These are phyloP conservation scores for Dioscorea dumetorum DNA, from an alignment of 106 monocot species.

Conservation along the genomic window DNA sequence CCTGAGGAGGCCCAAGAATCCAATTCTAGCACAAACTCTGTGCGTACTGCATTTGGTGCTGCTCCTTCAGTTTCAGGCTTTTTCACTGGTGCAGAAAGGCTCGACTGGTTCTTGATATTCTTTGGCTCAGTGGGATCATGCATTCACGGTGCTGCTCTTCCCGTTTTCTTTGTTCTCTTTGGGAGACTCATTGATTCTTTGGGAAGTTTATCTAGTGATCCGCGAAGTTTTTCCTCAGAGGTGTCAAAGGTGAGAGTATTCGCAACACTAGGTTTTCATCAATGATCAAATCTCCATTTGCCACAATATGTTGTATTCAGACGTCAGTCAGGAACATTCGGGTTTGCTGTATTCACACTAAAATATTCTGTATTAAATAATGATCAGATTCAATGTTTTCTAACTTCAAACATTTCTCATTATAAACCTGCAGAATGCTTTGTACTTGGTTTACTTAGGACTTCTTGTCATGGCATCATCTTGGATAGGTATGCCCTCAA, in stretches of 20 bases:
- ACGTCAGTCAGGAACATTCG: too few relatives aligned
- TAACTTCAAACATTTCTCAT: background rate
- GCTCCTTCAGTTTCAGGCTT: background rate
- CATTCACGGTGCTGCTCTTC: conserved; percentile 29
- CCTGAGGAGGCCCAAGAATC: background rate
- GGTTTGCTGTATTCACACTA: too few relatives aligned
- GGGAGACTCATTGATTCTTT: conserved; percentile 27
- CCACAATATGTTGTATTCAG: too few relatives aligned
- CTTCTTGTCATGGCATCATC: conserved; percentile 27
- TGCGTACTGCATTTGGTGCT: background rate
- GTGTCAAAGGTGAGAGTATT: conserved; percentile 15
- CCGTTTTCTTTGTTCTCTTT: conserved; percentile 37
- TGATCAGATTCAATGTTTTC: too few relatives aligned
- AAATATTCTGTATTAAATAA: too few relatives aligned
- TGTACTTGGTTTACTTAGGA: conserved; percentile 29
- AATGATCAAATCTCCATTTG: too few relatives aligned
- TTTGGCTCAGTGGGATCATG: conserved; percentile 29
- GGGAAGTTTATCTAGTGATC: conserved; percentile 13
- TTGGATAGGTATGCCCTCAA: conserved; percentile 25
- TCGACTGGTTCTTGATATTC: conserved; percentile 21
- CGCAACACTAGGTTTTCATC: too few relatives aligned
- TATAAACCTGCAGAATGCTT: conserved; percentile 22
- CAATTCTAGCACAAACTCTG: background rate
- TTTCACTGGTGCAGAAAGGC: conserved; percentile 20
- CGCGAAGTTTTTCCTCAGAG: conserved; percentile 8